Conservation (phyloP, 176 grass and related monocot species). For the Triticum timopheevii region DNA sequence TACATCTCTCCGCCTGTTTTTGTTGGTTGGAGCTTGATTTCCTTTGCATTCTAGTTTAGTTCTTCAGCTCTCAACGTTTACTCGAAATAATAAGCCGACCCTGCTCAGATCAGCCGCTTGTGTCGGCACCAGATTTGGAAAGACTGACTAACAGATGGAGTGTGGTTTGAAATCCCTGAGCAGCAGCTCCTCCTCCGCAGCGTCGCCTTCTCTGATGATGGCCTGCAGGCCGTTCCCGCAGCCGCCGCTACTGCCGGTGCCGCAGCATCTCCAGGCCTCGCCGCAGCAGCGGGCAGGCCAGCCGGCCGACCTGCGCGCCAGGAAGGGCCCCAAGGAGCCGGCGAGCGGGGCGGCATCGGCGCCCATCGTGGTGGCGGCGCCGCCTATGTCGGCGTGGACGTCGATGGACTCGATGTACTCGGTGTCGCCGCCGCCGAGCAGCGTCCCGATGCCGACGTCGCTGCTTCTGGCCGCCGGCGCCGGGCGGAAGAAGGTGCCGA, state of each 20-base stretch:
- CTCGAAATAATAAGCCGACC: neutral
- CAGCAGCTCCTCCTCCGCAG: neutral
- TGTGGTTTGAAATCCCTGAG: conserved; percentile 37
- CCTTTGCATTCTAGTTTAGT: neutral
- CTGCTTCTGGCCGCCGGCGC: conserved; percentile 26
- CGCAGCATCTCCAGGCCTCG: conserved; percentile 9
- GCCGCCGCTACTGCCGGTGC: conserved; percentile 52
- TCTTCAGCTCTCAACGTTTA: neutral
- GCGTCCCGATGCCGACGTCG: conserved; percentile 79
- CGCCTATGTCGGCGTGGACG: conserved; percentile 24
- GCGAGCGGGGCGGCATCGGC: conserved; percentile 21
- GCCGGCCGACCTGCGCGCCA: conserved; percentile 4
- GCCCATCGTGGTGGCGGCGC: conserved; percentile 23
- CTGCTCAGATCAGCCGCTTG: neutral
- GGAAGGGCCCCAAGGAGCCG: conserved; percentile 19
- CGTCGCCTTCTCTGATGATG: conserved; percentile 11
- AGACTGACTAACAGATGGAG: conserved; percentile 13
- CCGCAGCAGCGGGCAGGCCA: neutral
- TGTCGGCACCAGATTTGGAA: neutral
- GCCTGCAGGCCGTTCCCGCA: conserved; percentile 18
- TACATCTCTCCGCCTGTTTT: conserved; percentile 3
- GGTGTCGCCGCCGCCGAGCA: conserved; percentile 73
- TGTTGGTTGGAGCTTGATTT: neutral
- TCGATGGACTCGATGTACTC: conserved; percentile 52
- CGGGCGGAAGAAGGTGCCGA: conserved; percentile 33